A percentile compares a stretch with the other conserved stretches of the same genome.
Evolutionary conservation across 257 asterid genomes (phyloP).

Genomic region (Penstemon eatonii): DNA sequence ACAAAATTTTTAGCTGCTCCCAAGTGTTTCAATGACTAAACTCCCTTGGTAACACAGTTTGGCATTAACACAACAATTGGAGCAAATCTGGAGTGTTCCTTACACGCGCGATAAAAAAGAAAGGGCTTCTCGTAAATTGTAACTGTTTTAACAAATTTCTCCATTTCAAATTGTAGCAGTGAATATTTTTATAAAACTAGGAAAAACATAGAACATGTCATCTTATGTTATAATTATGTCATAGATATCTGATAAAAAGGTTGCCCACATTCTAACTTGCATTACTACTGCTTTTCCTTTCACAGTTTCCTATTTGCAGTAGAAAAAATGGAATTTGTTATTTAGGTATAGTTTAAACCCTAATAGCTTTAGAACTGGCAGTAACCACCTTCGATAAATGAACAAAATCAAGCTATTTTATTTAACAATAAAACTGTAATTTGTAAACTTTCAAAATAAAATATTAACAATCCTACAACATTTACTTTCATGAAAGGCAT

Average conservation of each 20-base stretch:
- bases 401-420: background rate
- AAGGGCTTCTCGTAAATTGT: background rate
- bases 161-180: background rate
- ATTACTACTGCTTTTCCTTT: background rate
- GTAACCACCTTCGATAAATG: background rate
- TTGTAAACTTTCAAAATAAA: too few species aligned
- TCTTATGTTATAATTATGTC: background rate
- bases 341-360: background rate
- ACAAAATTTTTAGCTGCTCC: background rate
- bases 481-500: slow-evolving; percentile 1
- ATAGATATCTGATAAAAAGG: background rate
- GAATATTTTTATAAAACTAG: background rate
- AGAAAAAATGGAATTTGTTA: background rate
- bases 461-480: background rate
- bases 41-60: background rate
- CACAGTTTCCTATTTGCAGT: background rate
- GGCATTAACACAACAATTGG: too few species aligned
- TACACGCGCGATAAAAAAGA: background rate
- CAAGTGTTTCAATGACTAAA: background rate
- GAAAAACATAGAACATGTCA: background rate
- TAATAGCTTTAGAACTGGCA: background rate
- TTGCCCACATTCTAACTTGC: background rate
- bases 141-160: background rate
- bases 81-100: background rate
- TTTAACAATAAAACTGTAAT: too few species aligned